phyloP scores from a whole-genome alignment of 176 grass and related monocot species.

The Eremochloa ophiuroides region DNA sequence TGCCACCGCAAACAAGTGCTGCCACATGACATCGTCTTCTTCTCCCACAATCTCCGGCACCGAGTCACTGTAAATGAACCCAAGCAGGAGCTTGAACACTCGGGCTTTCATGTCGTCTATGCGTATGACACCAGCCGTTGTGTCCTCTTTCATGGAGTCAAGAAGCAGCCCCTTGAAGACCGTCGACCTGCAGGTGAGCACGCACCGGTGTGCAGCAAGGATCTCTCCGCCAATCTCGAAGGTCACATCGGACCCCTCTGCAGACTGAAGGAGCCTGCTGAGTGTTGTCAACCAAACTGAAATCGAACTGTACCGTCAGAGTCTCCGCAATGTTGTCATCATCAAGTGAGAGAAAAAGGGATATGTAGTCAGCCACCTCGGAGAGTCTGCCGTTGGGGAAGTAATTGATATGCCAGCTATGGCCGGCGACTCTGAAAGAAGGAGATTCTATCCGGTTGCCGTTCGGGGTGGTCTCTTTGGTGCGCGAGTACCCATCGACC shows the following conservation, averaged over 20 bases:
- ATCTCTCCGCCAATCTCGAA: conserved; percentile 29
- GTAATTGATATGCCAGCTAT: conserved; percentile 13
- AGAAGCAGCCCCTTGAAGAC: conserved; percentile 37
- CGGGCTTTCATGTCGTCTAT: conserved; percentile 34
- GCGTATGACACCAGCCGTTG: neutral
- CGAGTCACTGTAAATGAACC: conserved; percentile 32
- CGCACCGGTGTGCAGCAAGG: conserved; percentile 29
- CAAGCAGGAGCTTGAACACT: conserved; percentile 33
- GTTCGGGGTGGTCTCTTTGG: neutral
- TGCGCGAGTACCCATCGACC: neutral
- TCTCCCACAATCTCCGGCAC: neutral
- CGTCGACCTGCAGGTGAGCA: conserved; percentile 36
- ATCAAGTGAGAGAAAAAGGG: neutral
- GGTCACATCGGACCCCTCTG: conserved; percentile 29
- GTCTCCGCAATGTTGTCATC: neutral
- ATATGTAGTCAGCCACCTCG: conserved; percentile 2
- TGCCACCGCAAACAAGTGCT: conserved; percentile 37
- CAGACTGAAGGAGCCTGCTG: neutral
- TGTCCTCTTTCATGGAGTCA: conserved; percentile 16
- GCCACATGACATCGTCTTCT: neutral
- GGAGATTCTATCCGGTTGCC: neutral
- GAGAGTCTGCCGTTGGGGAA: neutral
- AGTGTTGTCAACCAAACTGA: neutral
- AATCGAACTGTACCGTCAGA: neutral
- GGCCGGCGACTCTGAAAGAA: neutral